Base-by-base conservation (phyloP, 2,329 filamentous ascomycete genomes). In the Diaporthe velutina region DNA sequence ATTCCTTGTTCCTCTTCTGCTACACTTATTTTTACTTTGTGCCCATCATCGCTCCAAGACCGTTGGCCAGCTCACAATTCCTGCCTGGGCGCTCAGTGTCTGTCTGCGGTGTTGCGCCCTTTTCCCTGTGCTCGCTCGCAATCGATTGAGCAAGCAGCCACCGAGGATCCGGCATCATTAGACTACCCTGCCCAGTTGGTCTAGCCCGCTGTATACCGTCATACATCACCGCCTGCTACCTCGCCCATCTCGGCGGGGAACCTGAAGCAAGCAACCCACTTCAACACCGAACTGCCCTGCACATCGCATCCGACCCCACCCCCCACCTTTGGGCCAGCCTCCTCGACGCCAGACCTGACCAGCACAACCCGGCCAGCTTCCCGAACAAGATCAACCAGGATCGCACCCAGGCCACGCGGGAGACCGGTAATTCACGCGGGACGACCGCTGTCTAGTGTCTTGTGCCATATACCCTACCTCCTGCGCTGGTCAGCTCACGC, bases 261-360 rank as follows among this genome's bases (percentile, higher is more conserved):
- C 35, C 35, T 22, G 6, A 7, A 58, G 54, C 30, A 67, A 28
- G 17, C 55, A 61, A 54, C 35, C 52, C 66, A 57, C 35, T 57
- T 64, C 66, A 42, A 60, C 45, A 60, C 66, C 30, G 28, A 17
- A 40, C 48, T 30, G 38, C 42, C 38, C 60, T 64, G 45, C 45
- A 38, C 64, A 52, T 67, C 64, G 30, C 30, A 52, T 19, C 45
- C 70, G 54, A 64, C 70, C 55, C 70, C 70, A 72, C 42, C 55
- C 57, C 42, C 70, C 55, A 54, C 64, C 64, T 40, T 40, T 68
- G 48, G 64, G 70, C 55, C 55, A 71, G 68, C 52, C 68, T 48
- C 40, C 64, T 48, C 54, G 68, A 60, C 68, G 54, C 74, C 74
- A 73, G 50, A 70, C 66, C 71, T 72, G 74, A 68, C 68, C 72